Conservation (phyloP, 108 stramenopile species). For the Bacterosira constricta region DNA sequence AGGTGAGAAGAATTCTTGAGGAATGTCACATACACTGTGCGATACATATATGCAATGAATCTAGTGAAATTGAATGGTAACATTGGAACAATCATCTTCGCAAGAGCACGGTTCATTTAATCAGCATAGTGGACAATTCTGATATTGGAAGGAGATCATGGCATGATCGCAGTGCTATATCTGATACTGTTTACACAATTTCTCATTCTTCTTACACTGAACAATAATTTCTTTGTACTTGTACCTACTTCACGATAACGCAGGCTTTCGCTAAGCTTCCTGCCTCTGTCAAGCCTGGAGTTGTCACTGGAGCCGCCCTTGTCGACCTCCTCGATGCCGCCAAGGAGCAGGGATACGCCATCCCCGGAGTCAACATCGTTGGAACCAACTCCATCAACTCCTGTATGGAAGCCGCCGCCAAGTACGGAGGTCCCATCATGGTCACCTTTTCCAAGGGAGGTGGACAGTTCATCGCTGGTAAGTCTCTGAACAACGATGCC, state of each 20-base stretch:
- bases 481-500: conserved; percentile 83
- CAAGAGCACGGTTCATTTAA: too few relatives aligned
- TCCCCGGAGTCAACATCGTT: conserved; percentile 95
- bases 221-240: not conserved
- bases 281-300: conserved; percentile 88
- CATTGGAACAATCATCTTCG: too few relatives aligned
- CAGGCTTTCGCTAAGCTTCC: conserved; percentile 89
- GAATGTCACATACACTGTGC: too few relatives aligned
- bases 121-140: too few relatives aligned
- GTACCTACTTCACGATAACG: not conserved
- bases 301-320: conserved; percentile 89
- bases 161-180: too few relatives aligned
- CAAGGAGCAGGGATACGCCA: conserved; percentile 89
- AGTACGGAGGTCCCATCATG: conserved; percentile 92
- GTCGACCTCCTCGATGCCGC: conserved; percentile 86
- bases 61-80: too few relatives aligned
- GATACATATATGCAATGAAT: too few relatives aligned
- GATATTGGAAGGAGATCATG: too few relatives aligned
- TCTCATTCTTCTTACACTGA: too few relatives aligned
- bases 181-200: too few relatives aligned
- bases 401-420: conserved; percentile 93
- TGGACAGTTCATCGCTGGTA: conserved; percentile 93
- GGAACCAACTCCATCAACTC: conserved; percentile 92
- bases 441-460: conserved; percentile 95
- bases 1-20: conserved; percentile 11